Base-by-base conservation (phyloP, 2,329 filamentous ascomycete genomes). In the Botrytis elliptica region DNA sequence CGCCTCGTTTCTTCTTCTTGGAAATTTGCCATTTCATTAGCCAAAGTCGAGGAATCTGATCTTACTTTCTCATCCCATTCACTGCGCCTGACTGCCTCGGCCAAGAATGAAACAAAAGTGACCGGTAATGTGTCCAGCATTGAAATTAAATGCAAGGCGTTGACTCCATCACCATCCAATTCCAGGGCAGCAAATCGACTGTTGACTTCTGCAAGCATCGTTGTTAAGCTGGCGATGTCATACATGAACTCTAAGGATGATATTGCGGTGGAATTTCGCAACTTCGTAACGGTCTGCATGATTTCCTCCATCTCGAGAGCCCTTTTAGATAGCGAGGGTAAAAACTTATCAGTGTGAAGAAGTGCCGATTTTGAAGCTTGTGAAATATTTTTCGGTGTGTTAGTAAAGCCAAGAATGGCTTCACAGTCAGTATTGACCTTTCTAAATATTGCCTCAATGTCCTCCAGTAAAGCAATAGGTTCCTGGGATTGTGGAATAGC, bases 21-120 rank as follows among this genome's bases (percentile, higher is more conserved):
- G 76, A 97, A 95, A 0, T 93, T 85, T 2, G 94, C 93, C 88
- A 98, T 93, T 80, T 98, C 95, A 81, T 98, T 97, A 40, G 94
- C 94, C 40, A 99, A 84, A 0, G 92, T 93, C 3, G 93, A 91
- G 0, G 95, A 96, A 79, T 98, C 96, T 3, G 89, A 88, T 80
- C 92, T 93, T 82, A 98, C 92, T 83, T 97, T 97, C 70, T 97
- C 93, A 20, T 89, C 90, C 95, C 96, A 99, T 83, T 98, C 95
- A 49, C 91, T 91, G 36, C 96, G 91, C 73, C 93, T 89, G 59
- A 98, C 89, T 25, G 94, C 92, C 83, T 99, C 96, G 5, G 93
- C 89, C 33, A 97, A 85, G 74, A 97, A 92, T 3, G 94, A 95
- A 0, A 95, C 95, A 81, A 98, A 99, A 78, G 97, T 90, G 73